phyloP scores from a whole-genome alignment of 768 basidiomycete genomes.

The Nevesoporus exiguus region DNA sequence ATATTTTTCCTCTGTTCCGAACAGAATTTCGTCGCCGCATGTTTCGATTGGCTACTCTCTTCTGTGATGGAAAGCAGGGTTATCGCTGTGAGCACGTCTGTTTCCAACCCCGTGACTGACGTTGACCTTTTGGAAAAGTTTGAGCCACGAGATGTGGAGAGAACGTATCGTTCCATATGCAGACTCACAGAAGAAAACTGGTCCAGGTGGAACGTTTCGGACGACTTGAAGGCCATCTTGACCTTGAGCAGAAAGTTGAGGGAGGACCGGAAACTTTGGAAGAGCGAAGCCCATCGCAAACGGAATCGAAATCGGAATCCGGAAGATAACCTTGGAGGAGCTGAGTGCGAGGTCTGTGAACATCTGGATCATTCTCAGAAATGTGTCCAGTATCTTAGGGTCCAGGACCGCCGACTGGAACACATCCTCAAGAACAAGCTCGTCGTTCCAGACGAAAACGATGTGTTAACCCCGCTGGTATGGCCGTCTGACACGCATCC shows the following conservation, averaged over 20 bases:
- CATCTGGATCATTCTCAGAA: not conserved
- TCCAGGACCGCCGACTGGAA: not conserved
- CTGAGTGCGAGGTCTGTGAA: not conserved
- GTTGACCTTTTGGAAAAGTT: not conserved
- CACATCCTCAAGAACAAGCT: not conserved
- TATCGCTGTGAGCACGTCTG: accelerated
- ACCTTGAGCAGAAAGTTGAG: not conserved
- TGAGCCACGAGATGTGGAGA: not conserved
- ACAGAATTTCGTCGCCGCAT: not conserved
- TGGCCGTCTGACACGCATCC: not conserved
- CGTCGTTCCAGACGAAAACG: not conserved
- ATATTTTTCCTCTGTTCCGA: conserved; percentile 8
- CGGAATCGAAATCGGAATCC: not conserved
- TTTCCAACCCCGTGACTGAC: not conserved
- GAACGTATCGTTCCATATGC: not conserved
- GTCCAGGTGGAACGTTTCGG: not conserved
- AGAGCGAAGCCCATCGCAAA: not conserved
- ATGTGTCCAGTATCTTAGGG: not conserved
- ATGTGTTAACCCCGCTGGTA: not conserved
- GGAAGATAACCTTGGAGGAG: too few species aligned
- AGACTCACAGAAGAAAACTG: not conserved
- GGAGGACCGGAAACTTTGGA: not conserved
- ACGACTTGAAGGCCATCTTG: not conserved
- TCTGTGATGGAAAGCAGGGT: not conserved
- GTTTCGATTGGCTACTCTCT: not conserved